A percentile compares a stretch with the other conserved stretches of the same genome.
Evolutionary conservation across 2,329 filamentous ascomycete species (phyloP).

Genomic region (Pleomassaria siparia): DNA sequence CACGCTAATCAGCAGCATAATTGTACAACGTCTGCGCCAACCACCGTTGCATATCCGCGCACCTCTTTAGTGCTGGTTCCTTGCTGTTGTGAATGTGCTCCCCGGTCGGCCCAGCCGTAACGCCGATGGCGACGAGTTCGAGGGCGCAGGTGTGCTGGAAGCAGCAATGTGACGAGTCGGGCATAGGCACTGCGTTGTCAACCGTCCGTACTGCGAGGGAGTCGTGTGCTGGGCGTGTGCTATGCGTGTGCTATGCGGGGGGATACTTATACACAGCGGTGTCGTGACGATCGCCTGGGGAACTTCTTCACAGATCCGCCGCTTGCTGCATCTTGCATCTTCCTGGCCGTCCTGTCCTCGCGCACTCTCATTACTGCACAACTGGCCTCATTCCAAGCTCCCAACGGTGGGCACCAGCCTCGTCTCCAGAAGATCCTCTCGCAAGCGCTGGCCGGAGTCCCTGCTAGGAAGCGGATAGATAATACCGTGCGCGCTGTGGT

Average conservation of each 20-base stretch:
- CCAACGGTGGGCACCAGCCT: conserved; percentile 16
- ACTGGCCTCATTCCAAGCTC: neutral
- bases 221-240: neutral
- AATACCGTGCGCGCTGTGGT: conserved; percentile 18
- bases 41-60: conserved; percentile 3
- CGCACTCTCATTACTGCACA: conserved; percentile 3
- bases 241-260: conserved; percentile 25
- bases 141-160: conserved; percentile 12
- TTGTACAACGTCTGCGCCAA: conserved; percentile 13
- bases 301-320: conserved; percentile 6
- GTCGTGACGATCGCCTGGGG: conserved; percentile 14
- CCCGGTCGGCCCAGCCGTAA: conserved; percentile 8
- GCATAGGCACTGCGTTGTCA: conserved; percentile 15
- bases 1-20: conserved; percentile 20
- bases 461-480: conserved; percentile 9
- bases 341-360: conserved; percentile 2
- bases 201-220: conserved; percentile 2
- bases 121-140: conserved; percentile 20
- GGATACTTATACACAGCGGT: conserved; percentile 28
- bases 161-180: conserved; percentile 7
- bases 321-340: conserved; percentile 1
- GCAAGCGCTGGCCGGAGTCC: conserved; percentile 22
- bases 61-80: conserved; percentile 15
- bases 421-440: conserved; percentile 20
- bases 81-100: conserved; percentile 24